These are phyloP conservation scores for Microbotryomycetes sp. DNA, from an alignment of 1,284 basidiomycete genomes.

Conservation along the genomic window DNA sequence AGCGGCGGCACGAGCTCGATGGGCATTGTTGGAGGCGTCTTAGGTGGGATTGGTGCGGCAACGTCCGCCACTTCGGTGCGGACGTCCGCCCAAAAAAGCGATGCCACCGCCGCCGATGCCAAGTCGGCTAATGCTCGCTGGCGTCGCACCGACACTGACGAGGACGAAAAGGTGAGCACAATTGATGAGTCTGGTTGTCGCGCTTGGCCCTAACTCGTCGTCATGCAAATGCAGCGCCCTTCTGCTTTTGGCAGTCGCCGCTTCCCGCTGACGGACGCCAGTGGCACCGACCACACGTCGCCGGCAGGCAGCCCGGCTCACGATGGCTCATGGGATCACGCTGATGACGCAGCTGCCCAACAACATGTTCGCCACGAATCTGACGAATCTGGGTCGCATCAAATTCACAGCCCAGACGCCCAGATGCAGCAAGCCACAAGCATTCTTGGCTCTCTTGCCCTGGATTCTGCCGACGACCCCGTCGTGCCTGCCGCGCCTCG, in stretches of 20 bases:
- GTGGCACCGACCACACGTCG: neutral
- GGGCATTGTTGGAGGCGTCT: constrained; percentile 29
- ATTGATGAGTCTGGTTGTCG: neutral
- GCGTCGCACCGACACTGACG: constrained; percentile 2
- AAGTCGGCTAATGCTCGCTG: neutral
- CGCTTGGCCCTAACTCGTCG: too few species aligned
- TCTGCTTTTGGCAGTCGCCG: constrained; percentile 26
- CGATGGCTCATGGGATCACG: neutral
- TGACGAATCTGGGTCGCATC: neutral
- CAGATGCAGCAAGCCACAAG: constrained; percentile 10
- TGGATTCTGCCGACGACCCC: constrained; percentile 27
- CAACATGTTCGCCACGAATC: constrained; percentile 1
- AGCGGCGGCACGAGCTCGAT: constrained; percentile 8
- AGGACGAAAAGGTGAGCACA: constrained; percentile 23
- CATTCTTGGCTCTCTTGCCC: constrained; percentile 28
- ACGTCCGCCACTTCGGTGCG: neutral
- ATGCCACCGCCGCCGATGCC: constrained; percentile 9
- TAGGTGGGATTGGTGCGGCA: constrained; percentile 20
- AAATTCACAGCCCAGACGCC: too few species aligned
- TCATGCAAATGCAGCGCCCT: too few species aligned
- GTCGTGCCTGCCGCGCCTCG: constrained; percentile 6
- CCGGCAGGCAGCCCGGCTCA: neutral
- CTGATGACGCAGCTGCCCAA: neutral
- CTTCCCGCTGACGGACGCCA: constrained; percentile 24
- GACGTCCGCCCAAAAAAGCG: neutral